Conservation (phyloP, 2,329 filamentous ascomycete genomes). For the Magnaporthiopsis poae region DNA sequence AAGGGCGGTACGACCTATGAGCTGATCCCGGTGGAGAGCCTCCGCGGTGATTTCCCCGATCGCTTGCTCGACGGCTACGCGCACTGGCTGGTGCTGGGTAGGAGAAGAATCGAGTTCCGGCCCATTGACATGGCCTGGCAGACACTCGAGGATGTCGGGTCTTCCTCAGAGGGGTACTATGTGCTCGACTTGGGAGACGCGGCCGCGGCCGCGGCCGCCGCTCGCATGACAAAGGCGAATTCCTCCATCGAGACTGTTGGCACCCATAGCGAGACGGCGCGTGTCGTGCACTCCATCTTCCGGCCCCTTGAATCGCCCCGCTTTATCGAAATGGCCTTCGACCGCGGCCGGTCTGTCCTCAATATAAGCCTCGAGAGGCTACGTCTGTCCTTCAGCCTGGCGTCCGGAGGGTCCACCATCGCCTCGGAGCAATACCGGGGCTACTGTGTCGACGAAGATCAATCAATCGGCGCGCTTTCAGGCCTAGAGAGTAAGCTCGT, state of each 20-base stretch:
- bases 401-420: constrained; percentile 16
- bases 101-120: neutral
- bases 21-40: constrained; percentile 23
- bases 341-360: neutral
- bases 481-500: neutral
- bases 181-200: too few relatives aligned
- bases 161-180: too few relatives aligned
- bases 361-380: neutral
- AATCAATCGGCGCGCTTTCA: neutral
- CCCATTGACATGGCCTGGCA: neutral
- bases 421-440: constrained; percentile 42
- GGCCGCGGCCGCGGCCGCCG: neutral
- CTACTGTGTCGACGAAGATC: constrained; percentile 19
- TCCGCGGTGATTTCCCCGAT: constrained; percentile 18
- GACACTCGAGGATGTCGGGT: too few relatives aligned
- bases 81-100: constrained; percentile 17
- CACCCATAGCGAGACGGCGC: neutral
- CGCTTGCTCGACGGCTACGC: constrained; percentile 27
- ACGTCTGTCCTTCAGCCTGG: neutral
- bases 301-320: neutral
- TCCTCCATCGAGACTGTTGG: neutral
- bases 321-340: neutral
- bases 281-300: neutral
- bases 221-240: neutral
- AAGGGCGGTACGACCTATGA: constrained; percentile 16